These are phyloP conservation scores for Rubia yunnanensis DNA, from an alignment of 257 asterid genomes.

Conservation along the genomic window DNA sequence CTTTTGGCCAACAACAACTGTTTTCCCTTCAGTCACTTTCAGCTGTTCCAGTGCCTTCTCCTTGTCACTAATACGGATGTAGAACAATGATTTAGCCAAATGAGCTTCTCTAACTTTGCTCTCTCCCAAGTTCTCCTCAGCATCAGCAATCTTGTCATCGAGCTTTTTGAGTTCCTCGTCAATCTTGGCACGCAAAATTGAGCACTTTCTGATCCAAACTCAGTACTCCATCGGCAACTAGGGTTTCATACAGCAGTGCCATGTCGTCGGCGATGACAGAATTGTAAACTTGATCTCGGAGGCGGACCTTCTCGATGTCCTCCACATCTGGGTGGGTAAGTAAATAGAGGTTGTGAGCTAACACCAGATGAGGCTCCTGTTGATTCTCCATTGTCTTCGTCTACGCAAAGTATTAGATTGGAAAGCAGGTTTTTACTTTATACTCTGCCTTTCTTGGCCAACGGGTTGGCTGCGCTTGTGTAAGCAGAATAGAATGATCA, in stretches of 20 bases:
- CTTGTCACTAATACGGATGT: constrained; percentile 68
- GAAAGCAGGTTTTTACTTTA: no score
- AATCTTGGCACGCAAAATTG: constrained; percentile 56
- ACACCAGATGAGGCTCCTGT: constrained; percentile 77
- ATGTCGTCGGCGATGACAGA: constrained; percentile 67
- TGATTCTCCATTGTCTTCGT: constrained; percentile 52
- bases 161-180: constrained; percentile 60
- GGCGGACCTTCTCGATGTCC: constrained; percentile 85
- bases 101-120: constrained; percentile 96
- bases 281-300: constrained; percentile 71
- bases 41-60: constrained; percentile 94
- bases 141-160: constrained; percentile 85
- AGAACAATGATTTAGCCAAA: constrained; percentile 74
- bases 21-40: constrained; percentile 79
- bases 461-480: no score
- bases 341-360: constrained; percentile 66
- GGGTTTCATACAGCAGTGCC: constrained; percentile 80
- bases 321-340: constrained; percentile 71
- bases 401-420: no score
- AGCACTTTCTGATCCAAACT: constrained; percentile 59
- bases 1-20: constrained; percentile 97
- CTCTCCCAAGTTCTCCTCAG: constrained; percentile 91
- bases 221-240: constrained; percentile 45
- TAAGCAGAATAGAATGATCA: no score
- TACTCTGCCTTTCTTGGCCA: no score